A percentile compares a stretch with the other conserved stretches of the same genome.
Conservation (phyloP, 768 basidiomycete genomes). For the Termitomyces titanicus region DNA sequence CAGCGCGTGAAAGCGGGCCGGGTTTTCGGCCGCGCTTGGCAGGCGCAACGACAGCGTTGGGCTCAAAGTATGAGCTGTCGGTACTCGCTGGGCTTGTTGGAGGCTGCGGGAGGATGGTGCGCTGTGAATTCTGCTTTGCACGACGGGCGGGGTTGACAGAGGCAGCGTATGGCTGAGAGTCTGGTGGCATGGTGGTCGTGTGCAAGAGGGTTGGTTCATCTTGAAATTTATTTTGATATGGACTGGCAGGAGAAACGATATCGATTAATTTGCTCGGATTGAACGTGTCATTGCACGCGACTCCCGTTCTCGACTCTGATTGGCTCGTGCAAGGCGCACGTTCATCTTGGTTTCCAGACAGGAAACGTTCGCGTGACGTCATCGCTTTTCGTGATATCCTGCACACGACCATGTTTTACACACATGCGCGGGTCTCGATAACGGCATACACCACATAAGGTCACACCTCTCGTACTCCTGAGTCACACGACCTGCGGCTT, state of each 20-base stretch:
- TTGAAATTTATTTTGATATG: neutral
- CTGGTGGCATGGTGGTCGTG: neutral
- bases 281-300: slow-evolving; percentile 33
- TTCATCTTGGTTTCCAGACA: slow-evolving; percentile 15
- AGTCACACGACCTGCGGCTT: neutral
- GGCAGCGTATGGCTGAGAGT: slow-evolving; percentile 23
- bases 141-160: slow-evolving; percentile 37
- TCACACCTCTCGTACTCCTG: too few relatives aligned
- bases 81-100: slow-evolving; percentile 8
- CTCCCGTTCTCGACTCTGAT: slow-evolving; percentile 21
- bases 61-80: neutral
- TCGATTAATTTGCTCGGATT: slow-evolving; percentile 20
- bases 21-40: slow-evolving; percentile 73
- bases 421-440: neutral
- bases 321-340: slow-evolving; percentile 26
- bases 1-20: slow-evolving; percentile 66
- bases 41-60: slow-evolving; percentile 9
- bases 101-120: slow-evolving; percentile 9
- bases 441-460: too few relatives aligned
- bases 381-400: neutral
- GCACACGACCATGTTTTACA: neutral
- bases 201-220: neutral
- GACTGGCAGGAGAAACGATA: too few relatives aligned
- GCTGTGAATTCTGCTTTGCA: slow-evolving; percentile 26
- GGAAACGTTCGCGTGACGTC: neutral